Evolutionary conservation across 495 filamentous ascomycete genomes (phyloP).

Genomic region (Lasiosphaeria ovina): DNA sequence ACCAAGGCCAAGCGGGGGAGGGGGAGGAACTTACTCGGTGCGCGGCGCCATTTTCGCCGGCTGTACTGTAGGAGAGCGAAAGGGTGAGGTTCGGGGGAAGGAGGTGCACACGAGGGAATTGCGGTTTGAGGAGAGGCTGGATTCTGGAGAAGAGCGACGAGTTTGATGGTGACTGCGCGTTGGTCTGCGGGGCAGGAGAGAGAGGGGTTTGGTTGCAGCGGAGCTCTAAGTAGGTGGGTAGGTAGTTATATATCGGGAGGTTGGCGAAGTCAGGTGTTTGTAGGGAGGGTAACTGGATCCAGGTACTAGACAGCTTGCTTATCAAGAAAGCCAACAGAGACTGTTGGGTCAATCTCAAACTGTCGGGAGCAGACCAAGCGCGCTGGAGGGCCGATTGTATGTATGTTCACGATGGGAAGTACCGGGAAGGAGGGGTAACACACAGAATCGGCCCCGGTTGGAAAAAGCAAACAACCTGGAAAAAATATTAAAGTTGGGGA

Average conservation of each 20-base stretch:
- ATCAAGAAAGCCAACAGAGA: too few relatives aligned
- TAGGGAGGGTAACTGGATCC: too few relatives aligned
- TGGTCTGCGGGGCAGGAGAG: too few relatives aligned
- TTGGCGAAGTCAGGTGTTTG: too few relatives aligned
- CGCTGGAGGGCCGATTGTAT: not conserved
- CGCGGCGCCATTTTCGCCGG: conserved; percentile 36
- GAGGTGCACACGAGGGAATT: not conserved
- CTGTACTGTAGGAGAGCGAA: not conserved
- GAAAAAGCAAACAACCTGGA: not conserved
- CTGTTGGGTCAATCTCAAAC: too few relatives aligned
- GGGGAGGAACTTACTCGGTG: conserved; percentile 37
- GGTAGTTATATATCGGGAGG: too few relatives aligned
- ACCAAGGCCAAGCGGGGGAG: conserved; percentile 3
- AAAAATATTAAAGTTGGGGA: conserved; percentile 1
- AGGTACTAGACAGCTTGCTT: too few relatives aligned
- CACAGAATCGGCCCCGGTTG: not conserved
- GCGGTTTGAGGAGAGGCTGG: too few relatives aligned
- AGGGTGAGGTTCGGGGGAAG: not conserved
- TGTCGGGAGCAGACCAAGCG: not conserved
- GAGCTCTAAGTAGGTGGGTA: too few relatives aligned
- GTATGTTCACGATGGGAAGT: not conserved
- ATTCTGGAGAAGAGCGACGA: too few relatives aligned
- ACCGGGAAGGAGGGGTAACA: not conserved
- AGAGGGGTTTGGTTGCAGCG: too few relatives aligned
- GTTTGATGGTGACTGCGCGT: too few relatives aligned